Base-by-base conservation (phyloP, 2,329 filamentous ascomycete species). In the Lachnellula occidentalis region DNA sequence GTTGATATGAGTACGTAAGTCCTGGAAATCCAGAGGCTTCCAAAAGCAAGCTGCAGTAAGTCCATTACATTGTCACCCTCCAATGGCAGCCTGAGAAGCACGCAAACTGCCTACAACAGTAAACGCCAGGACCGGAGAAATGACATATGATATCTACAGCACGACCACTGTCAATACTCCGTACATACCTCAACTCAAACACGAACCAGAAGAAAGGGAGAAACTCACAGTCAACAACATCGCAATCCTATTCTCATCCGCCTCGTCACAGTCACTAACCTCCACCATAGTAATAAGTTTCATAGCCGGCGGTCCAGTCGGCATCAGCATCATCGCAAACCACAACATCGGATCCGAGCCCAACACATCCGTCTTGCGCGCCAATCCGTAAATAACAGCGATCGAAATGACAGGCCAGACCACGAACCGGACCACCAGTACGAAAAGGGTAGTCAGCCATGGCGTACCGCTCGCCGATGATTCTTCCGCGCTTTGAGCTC, bases 311-410 rank as follows among this genome's bases (percentile, higher is more conserved):
- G 75, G 75, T 0, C 76, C 75, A 6, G 70, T 71, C 0, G 76
- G 75, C 75, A 78, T 76, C 42, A 77, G 59, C 72, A 75, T 76
- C 65, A 76, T 67, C 15, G 72, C 74, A 62, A 87, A 87, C 82
- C 82, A 87, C 34, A 88, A 68, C 59, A 87, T 79, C 0, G 83
- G 83, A 63, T 88, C 85, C 3, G 72, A 61, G 3, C 74, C 72
- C 2, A 88, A 64, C 2, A 81, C 39, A 0, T 62, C 59, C 0
- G 82, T 85, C 51, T 73, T 75, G 2, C 73, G 75, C 0, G 80
- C 81, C 6, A 87, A 64, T 0, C 68, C 61, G 60, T 79, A 86
- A 7, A 87, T 75, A 2, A 79, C 34, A 0, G 72, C 71, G 34
- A 87, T 81, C 3, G 77, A 78, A 15, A 79, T 68, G 0, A 69